phyloP scores from a whole-genome alignment of 2,329 filamentous ascomycete genomes.

The Fusarium cicatricum region DNA sequence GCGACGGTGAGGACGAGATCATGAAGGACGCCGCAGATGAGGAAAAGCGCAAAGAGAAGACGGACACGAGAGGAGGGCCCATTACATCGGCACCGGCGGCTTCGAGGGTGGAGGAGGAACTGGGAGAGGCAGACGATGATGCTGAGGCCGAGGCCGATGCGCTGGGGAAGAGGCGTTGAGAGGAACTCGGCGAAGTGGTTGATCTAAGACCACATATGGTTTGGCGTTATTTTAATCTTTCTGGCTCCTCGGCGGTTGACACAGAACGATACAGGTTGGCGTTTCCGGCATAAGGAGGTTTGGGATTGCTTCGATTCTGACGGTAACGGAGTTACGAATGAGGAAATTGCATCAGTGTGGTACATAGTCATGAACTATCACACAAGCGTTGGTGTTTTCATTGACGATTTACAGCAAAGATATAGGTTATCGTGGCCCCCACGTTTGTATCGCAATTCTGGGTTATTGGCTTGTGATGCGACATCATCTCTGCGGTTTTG shows the following conservation, averaged over 20 bases:
- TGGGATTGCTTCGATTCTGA: neutral
- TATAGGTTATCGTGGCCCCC: neutral
- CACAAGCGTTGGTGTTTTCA: neutral
- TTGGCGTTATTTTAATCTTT: neutral
- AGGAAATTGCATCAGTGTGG: slow-evolving; percentile 9
- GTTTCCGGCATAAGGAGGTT: slow-evolving; percentile 5
- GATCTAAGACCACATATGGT: neutral
- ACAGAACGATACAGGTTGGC: slow-evolving; percentile 9
- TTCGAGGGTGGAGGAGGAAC: slow-evolving; percentile 56
- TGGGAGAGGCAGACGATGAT: slow-evolving; percentile 63
- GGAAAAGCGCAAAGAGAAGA: slow-evolving; percentile 50
- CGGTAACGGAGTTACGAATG: slow-evolving; percentile 20
- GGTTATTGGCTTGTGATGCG: neutral
- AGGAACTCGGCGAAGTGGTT: neutral
- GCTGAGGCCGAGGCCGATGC: slow-evolving; percentile 53
- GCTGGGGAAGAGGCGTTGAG: slow-evolving; percentile 50
- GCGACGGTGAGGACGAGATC: slow-evolving; percentile 70
- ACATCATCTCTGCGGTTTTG: no score
- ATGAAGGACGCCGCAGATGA: slow-evolving; percentile 61
- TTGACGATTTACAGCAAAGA: neutral
- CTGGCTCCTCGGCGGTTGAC: slow-evolving; percentile 8
- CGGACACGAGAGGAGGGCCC: slow-evolving; percentile 39
- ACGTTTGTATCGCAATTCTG: slow-evolving; percentile 1
- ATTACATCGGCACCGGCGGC: slow-evolving; percentile 52
- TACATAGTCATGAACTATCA: slow-evolving; percentile 2